Base-by-base conservation (phyloP, 129 eudicot genomes). In the Flaveria robusta region DNA sequence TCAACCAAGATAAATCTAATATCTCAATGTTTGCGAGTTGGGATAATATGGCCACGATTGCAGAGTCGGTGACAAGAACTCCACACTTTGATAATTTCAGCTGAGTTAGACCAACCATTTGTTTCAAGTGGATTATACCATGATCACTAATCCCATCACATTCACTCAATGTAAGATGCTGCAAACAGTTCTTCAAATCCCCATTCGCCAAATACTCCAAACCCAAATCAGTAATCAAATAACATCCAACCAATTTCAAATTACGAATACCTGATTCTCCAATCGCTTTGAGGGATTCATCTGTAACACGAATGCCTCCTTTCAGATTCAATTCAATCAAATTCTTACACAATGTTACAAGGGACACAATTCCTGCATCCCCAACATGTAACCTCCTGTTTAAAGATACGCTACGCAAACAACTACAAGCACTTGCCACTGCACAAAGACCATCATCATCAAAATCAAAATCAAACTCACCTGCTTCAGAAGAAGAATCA, bases 401-500 rank as follows among this genome's bases (percentile, higher is more conserved):
- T 41, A 63, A 47, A 46, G 8, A 0, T 43, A 75, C 79, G 0
- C 18, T 9, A 45, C 20, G 29, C 24, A 75, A 41, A 75, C 29
- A 24, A 20, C 42, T 27, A 12, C 79, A 75, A n/a, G 63, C 54
- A 26, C 18, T 75, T 9, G 50, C 60, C 39, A 64, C 79, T 45
- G 72, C 43, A 47, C 79, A 64, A 9, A 75, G 27, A 64, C 79
- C 79, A 63, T 63, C 69, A 63, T 75, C 79, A 64, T 46, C 72
- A 75, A 75, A 63, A 64, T 46, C 72, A 75, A 75, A 63, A 63
- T 62, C 78, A 19, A 62, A 74, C 71, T 74, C 71, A 74, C 71
- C 46, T 60, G 39, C 12, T 37, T 41, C 68, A 29, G 20, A 15
- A 60, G 41, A 26, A 62, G 22, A 22, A 62, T 29, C 72, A 13